These are phyloP conservation scores for Ogataea glucozyma DNA, from an alignment of 805 yeast species.

Conservation along the genomic window DNA sequence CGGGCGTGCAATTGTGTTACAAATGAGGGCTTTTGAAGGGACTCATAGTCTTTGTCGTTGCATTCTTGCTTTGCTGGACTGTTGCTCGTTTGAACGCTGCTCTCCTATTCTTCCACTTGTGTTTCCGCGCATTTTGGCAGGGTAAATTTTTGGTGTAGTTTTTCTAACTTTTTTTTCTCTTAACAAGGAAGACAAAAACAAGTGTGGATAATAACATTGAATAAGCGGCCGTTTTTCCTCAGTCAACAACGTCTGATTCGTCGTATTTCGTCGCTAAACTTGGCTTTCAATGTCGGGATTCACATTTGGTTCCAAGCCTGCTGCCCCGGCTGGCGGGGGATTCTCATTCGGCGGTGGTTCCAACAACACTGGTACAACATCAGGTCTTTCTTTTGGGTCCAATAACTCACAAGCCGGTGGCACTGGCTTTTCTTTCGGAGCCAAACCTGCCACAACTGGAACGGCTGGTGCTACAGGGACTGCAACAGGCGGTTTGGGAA, in stretches of 20 bases:
- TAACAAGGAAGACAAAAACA: neutral
- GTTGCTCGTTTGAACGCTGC: too few species aligned
- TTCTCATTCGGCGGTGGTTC: conserved; percentile 18
- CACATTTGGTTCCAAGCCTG: conserved; percentile 17
- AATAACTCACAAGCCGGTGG: too few species aligned
- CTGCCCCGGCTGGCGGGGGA: conserved; percentile 17
- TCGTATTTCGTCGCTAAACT: too few species aligned
- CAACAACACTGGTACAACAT: conserved; percentile 5
- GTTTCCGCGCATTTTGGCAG: neutral
- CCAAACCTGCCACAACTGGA: conserved; percentile 16
- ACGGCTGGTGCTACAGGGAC: conserved; percentile 21
- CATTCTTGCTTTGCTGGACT: too few species aligned
- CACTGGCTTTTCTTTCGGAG: conserved; percentile 10
- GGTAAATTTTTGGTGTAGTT: neutral
- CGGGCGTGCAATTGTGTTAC: too few species aligned
- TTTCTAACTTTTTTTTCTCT: neutral
- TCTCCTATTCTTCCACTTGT: too few species aligned
- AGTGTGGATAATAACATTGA: neutral
- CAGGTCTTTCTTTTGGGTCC: too few species aligned
- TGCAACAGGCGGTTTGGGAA: conserved; percentile 9
- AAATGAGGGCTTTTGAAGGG: too few species aligned
- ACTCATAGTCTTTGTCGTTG: too few species aligned
- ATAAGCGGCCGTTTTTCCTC: conserved; percentile 14
- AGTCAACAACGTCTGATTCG: conserved; percentile 10
- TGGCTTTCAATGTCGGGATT: conserved; percentile 12